Conservation (phyloP, 2,329 filamentous ascomycete genomes). For the Pseudocercospora vitis region DNA sequence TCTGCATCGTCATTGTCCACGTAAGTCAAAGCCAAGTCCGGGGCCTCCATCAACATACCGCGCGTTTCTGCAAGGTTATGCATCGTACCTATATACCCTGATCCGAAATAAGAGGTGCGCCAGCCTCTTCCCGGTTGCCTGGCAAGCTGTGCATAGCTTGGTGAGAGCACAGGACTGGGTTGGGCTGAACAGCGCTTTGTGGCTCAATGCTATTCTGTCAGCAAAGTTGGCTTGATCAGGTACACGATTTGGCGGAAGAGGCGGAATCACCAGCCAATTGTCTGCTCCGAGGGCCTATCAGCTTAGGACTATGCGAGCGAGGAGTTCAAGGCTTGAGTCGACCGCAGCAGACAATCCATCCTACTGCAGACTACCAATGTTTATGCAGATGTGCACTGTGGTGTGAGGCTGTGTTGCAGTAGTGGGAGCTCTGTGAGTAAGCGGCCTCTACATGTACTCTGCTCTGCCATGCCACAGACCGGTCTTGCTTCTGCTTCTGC, state of each 20-base stretch:
- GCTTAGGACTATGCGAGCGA: neutral
- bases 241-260: neutral
- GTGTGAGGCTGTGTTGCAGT: neutral
- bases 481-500: neutral
- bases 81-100: slow-evolving; percentile 1
- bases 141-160: neutral
- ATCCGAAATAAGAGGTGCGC: neutral
- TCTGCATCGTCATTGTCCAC: slow-evolving; percentile 7
- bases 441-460: slow-evolving; percentile 3
- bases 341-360: slow-evolving; percentile 6
- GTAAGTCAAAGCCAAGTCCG: neutral
- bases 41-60: neutral
- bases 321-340: neutral
- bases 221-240: slow-evolving; percentile 2
- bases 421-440: neutral
- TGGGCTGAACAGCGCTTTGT: neutral
- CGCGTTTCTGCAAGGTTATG: neutral
- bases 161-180: neutral
- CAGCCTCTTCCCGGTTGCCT: neutral
- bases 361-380: no score
- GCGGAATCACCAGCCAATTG: neutral
- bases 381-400: no score
- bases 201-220: slow-evolving; percentile 5
- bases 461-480: no score
- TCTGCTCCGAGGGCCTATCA: neutral